Evolutionary conservation across 768 basidiomycete genomes (phyloP), one percentile per base, ranked within the genome.

Genomic region (Imleria badia): DNA sequence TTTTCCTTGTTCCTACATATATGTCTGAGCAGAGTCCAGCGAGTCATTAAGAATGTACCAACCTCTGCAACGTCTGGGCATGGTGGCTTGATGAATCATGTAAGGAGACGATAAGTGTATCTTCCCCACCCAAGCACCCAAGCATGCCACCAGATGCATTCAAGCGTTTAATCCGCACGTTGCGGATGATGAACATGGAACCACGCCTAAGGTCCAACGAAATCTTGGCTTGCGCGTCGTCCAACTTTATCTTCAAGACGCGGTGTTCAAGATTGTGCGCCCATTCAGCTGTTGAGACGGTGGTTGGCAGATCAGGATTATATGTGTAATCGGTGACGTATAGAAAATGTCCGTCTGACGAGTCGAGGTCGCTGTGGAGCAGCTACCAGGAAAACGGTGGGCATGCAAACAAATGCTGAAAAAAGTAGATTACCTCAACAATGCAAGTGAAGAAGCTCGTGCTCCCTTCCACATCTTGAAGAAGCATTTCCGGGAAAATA

Each of bases 271-370:
- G 73, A n/a, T 73, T 72, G n/a, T 48, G 51, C 3, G 76, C 70
- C 76, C 79, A 81, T 22, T 69, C 61, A 45, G 71, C 68, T 5
- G 56, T 48, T 26, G 59, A 62, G 19, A 61, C 52, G 4, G 65
- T 53, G n/a, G 66, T 56, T 6, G 70, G 62, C 34, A 86, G 69
- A 47, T 77, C 68, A 5, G 74, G 60, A 49, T 84, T 77, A 4
- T 70, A 64, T 2, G 85, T 85, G 61, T 87, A 89, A 65, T 89
- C 87, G 9, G 86, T 87, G 31, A 85, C 80, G 56, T 79, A 84
- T 36, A 87, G 66, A 45, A 71, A 75, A 5, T 76, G 67, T 23
- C 65, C 64, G 26, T 71, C 66, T 30, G 65, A 59, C 17, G 71
- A 60, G 41, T 73, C 69, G 19, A 66, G 57, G 13, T 71, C 69